Base-by-base conservation (phyloP, 306 rosid species). In the Pterocarpus macrocarpus region DNA sequence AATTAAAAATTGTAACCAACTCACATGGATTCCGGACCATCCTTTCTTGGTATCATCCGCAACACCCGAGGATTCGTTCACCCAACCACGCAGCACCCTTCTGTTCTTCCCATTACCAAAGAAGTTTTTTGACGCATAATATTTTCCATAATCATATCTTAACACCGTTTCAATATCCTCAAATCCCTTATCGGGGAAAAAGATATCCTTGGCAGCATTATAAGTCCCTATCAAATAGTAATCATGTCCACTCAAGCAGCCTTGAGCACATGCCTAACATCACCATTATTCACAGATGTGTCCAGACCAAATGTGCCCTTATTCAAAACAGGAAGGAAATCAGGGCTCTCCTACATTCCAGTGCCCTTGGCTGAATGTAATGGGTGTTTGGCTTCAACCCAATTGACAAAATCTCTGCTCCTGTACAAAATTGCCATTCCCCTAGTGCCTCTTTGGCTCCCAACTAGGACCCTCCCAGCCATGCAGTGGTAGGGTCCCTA, bases 271-370 rank as follows among this genome's bases (percentile, higher is more conserved):
- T 95, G 99, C 65, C 90, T 89, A 16, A 90, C 91, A 22, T 8
- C 3, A 2, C 15, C 39, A 12, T 77, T 83, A 35, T 17, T 45
- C 2, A 41, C 52, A 0, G 89, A 90, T 0, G 97, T 86, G 59
- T 90, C 94, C 39, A 91, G 36, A 38, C 98, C 98, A 1, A 34
- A 1, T 2, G 2, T 8, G 5, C 84, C n/a, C 0, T 32, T 15
- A 0, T 39, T 79, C 35, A 81, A 52, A 11, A 92, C 97, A 0
- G 98, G 98, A 30, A 22, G 92, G 43, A 94, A 94, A 83, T 92
- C 97, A 0, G 97, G 97, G 15, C 98, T 91, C n/a, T 95, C 98
- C 98, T 97, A 95, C 97, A 95, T 92, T 69, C 98, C 97, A 5
- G 88, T 85, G 0, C 80, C 77, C 5, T 77, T 2, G 0, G 77